phyloP scores from a whole-genome alignment of 805 yeast genomes.

The Saturnispora diversa region DNA sequence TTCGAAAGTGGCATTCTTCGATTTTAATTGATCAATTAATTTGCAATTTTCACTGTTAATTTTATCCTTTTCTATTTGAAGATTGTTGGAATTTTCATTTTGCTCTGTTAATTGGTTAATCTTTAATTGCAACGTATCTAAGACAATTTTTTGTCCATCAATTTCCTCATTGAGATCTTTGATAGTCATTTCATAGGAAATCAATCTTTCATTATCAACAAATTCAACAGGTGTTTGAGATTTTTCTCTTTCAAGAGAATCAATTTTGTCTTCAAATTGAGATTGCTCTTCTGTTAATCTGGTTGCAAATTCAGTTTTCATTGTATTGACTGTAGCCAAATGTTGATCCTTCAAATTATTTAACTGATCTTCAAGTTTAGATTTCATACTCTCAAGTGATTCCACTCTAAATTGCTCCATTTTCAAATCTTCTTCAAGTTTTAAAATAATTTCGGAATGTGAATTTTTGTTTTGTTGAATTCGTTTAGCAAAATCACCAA shows the following conservation, averaged over 20 bases:
- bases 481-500: neutral
- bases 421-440: conserved; percentile 8
- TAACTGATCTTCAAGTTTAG: conserved; percentile 9
- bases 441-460: neutral
- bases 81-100: neutral
- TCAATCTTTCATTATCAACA: neutral
- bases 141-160: conserved; percentile 3
- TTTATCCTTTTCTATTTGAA: neutral
- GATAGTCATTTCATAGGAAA: conserved; percentile 8
- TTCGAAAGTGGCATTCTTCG: neutral
- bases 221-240: neutral
- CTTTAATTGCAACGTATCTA: neutral
- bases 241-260: conserved; percentile 1
- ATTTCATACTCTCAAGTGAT: conserved; percentile 8
- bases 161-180: conserved; percentile 8
- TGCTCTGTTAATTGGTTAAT: neutral
- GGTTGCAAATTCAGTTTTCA: conserved; percentile 5
- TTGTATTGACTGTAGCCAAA: neutral
- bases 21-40: neutral
- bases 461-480: neutral
- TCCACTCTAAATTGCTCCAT: conserved; percentile 10
- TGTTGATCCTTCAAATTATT: neutral
- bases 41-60: neutral
- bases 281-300: conserved; percentile 2
- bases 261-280: neutral